A percentile compares a stretch with the other conserved stretches of the same genome.
Conservation (phyloP, 1,139 yeast species). For the Nakaseomyces nivariensis region DNA sequence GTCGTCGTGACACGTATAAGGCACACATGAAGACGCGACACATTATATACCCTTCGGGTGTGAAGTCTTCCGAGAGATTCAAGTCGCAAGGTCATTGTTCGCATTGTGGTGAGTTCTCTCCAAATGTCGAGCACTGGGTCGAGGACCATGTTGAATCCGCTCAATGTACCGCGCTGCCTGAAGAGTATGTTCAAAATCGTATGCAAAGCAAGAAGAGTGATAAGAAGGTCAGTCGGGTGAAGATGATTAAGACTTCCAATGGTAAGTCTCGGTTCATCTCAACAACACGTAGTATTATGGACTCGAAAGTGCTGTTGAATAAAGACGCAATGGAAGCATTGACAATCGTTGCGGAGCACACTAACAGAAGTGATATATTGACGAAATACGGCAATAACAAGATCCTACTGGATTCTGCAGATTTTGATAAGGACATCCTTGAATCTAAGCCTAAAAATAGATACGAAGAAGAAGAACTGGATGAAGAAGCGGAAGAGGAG, state of each 20-base stretch:
- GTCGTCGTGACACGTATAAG: slow-evolving; percentile 90
- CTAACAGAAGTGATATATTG: slow-evolving; percentile 15
- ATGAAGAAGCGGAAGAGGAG: slow-evolving; percentile 1
- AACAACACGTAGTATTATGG: slow-evolving; percentile 27
- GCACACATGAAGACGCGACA: slow-evolving; percentile 90
- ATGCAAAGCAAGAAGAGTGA: slow-evolving; percentile 1
- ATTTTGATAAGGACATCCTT: slow-evolving; percentile 12
- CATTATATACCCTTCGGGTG: slow-evolving; percentile 79
- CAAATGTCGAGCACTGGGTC: slow-evolving; percentile 78
- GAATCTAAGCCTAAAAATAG: slow-evolving; percentile 2
- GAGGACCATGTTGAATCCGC: slow-evolving; percentile 82
- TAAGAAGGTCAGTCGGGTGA: slow-evolving; percentile 4
- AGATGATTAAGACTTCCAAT: slow-evolving; percentile 26
- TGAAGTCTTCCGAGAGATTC: slow-evolving; percentile 55
- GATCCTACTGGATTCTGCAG: slow-evolving; percentile 23
- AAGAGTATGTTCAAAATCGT: slow-evolving; percentile 31
- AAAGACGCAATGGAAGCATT: slow-evolving; percentile 29
- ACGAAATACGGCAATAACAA: slow-evolving; percentile 21
- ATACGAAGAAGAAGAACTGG: slow-evolving; percentile 3
- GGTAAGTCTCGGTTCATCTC: slow-evolving; percentile 30
- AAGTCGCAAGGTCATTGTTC: slow-evolving; percentile 71
- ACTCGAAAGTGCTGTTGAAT: slow-evolving; percentile 26
- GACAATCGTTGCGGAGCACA: slow-evolving; percentile 26
- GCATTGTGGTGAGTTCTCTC: slow-evolving; percentile 67
- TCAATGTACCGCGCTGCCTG: slow-evolving; percentile 60